A percentile compares a stretch with the other conserved stretches of the same genome.
Evolutionary conservation across 805 yeast species (phyloP).

Genomic region (Lipomyces japonicus): DNA sequence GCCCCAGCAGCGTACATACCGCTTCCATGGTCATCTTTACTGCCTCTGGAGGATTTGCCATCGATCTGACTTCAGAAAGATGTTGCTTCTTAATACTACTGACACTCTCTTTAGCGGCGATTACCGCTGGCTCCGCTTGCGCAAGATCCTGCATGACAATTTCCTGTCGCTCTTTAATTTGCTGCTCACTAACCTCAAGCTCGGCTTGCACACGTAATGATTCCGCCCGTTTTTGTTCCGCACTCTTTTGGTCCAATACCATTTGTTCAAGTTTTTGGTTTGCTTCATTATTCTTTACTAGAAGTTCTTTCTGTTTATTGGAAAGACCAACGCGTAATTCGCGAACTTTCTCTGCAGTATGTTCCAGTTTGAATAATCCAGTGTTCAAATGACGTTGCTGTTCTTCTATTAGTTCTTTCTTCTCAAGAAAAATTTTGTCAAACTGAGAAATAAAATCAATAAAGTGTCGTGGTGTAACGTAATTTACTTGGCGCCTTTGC

Average conservation of each 20-base stretch:
- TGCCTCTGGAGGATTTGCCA: conserved; percentile 86
- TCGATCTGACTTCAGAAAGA: conserved; percentile 79
- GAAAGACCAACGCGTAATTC: conserved; percentile 54
- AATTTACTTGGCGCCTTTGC: conserved; percentile 11
- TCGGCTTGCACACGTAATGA: conserved; percentile 71
- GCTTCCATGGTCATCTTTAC: conserved; percentile 83
- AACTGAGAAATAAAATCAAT: conserved; percentile 46
- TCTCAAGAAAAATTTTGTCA: conserved; percentile 40
- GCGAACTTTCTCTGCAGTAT: conserved; percentile 70
- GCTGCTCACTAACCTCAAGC: conserved; percentile 61
- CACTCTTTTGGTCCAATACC: conserved; percentile 83
- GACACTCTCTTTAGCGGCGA: conserved; percentile 85
- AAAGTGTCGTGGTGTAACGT: conserved; percentile 52
- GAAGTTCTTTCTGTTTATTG: conserved; percentile 49
- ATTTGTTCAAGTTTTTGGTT: conserved; percentile 65
- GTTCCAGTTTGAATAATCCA: conserved; percentile 73
- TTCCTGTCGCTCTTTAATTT: conserved; percentile 51
- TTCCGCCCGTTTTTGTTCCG: conserved; percentile 85
- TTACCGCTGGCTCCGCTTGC: conserved; percentile 75
- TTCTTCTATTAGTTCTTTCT: conserved; percentile 52
- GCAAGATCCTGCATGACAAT: conserved; percentile 62
- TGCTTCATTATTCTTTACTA: conserved; percentile 63
- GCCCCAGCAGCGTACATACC: conserved; percentile 79
- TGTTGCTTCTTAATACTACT: conserved; percentile 89
- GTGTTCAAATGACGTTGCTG: conserved; percentile 65